Conservation (phyloP, 768 basidiomycete genomes). For the Mycena alexandri region DNA sequence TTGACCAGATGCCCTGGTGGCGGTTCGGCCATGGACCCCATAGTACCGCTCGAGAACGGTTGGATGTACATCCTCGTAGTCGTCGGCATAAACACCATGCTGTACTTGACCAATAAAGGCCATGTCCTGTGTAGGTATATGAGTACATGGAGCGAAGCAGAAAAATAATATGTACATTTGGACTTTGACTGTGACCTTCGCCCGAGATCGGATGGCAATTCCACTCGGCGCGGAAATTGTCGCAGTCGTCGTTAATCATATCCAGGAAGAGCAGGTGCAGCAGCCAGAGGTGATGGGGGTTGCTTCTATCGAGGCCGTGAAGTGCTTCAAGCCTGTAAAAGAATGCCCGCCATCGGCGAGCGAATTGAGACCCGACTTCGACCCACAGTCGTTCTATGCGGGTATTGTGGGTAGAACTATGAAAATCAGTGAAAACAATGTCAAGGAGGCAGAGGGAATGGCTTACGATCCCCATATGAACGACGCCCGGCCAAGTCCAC, state of each 20-base stretch:
- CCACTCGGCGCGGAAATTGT: no score
- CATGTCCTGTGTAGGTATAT: conserved; percentile 16
- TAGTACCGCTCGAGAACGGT: conserved; percentile 7
- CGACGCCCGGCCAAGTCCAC: no score
- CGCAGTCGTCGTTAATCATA: no score
- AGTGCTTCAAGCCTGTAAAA: no score
- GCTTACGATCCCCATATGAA: no score
- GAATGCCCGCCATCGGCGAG: no score
- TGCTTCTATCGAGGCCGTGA: neutral
- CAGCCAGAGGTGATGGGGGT: conserved; percentile 17
- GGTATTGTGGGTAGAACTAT: conserved; percentile 11
- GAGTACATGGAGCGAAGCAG: no score
- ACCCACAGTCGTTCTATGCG: conserved; percentile 25
- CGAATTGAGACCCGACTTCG: conserved; percentile 22
- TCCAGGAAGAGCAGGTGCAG: conserved; percentile 7
- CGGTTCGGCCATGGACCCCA: conserved; percentile 37
- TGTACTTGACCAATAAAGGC: conserved; percentile 7
- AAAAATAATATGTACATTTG: conserved; percentile 4
- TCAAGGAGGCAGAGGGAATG: conserved; percentile 29
- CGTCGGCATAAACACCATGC: conserved; percentile 22
- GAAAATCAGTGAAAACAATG: conserved; percentile 40
- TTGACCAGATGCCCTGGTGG: neutral
- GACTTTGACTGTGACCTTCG: conserved; percentile 31
- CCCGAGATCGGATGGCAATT: no score
- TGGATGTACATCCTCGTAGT: conserved; percentile 26